Evolutionary conservation across 2,329 filamentous ascomycete species (phyloP), one percentile per base, ranked within the genome.

Genomic region (Fusarium sarcochroum): DNA sequence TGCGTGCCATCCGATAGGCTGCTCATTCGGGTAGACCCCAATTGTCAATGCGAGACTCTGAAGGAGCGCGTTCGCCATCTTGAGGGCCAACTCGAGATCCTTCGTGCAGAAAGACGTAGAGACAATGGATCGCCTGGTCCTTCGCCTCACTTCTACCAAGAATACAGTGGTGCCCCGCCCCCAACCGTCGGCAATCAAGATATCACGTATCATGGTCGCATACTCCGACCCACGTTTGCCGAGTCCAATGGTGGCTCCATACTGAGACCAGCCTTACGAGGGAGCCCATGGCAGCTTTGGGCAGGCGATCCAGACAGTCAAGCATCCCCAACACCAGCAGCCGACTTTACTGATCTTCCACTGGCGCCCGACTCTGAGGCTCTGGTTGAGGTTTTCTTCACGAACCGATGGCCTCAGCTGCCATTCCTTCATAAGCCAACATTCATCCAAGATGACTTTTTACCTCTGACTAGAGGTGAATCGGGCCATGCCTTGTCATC

Each of bases 231-330:
- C 13, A 46, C 42, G 17, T 46, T 46, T 18, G 9, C 42, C 17
- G 42, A 27, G 17, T 42, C 40, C 14, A 23, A 20, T 42, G 11
- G 11, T 21, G 40, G 40, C 18, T 46, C 42, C 8, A 46, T 6
- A n/a, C n/a, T 27, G 17, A 17, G n/a, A 46, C 42, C 42, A 11
- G 25, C 42, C 23, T 30, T 46, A 13, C 42, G 42, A n/a, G 42
- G 42, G 9, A 46, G 42, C 23, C 42, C 42, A 11, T 46, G 42
- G 25, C 42, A 46, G 42, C 42, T 46, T 6, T 46, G 42, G 42
- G 42, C 23, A 13, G 23, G 10, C 15, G 42, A 46, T 17, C 42
- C 17, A 25, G 42, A 46, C 25, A 30, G 21, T 30, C 42, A 46
- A 27, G 11, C 42, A 18, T 30, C 42, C 23, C 42, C 42, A 11